Percentiles rank a stretch among this genome's conserved stretches.
phyloP scores from a whole-genome alignment of 2,329 filamentous ascomycete species.

The Nothomitra cinnamomea region DNA sequence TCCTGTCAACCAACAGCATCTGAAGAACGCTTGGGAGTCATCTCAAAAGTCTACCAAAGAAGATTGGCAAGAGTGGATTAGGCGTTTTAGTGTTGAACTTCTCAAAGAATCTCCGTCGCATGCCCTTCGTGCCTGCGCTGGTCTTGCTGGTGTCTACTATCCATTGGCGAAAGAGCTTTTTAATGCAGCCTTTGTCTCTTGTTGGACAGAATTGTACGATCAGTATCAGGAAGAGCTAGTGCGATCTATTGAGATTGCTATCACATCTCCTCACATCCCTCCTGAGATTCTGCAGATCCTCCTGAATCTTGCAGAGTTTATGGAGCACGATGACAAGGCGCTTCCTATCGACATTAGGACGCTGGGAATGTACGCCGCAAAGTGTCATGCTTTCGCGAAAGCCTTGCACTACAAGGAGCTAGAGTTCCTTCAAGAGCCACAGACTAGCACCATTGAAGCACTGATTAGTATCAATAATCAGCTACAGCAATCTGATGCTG shows the following conservation, averaged over 20 bases:
- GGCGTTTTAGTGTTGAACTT: slow-evolving; percentile 86
- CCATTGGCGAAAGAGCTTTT: slow-evolving; percentile 87
- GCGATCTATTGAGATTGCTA: slow-evolving; percentile 83
- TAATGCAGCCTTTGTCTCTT: slow-evolving; percentile 97
- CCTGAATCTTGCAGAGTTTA: slow-evolving; percentile 94
- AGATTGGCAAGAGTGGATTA: slow-evolving; percentile 98
- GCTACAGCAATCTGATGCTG: slow-evolving; percentile 93
- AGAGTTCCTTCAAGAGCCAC: slow-evolving; percentile 95
- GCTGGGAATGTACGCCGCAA: slow-evolving; percentile 82
- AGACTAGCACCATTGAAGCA: slow-evolving; percentile 85
- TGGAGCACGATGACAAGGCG: slow-evolving; percentile 99
- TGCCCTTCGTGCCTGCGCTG: slow-evolving; percentile 81
- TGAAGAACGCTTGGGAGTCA: slow-evolving; percentile 95
- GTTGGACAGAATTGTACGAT: slow-evolving; percentile 95
- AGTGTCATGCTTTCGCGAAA: slow-evolving; percentile 96
- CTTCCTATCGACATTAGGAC: slow-evolving; percentile 93
- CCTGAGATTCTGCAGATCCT: slow-evolving; percentile 89
- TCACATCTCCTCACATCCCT: slow-evolving; percentile 88
- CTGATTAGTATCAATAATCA: slow-evolving; percentile 99
- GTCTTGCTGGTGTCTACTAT: slow-evolving; percentile 76
- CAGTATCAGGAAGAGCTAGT: slow-evolving; percentile 96
- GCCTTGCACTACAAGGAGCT: slow-evolving; percentile 97
- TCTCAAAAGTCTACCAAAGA: slow-evolving; percentile 93
- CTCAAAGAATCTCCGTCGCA: slow-evolving; percentile 93
- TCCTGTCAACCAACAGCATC: slow-evolving; percentile 91